A percentile compares a stretch with the other conserved stretches of the same genome.
phyloP scores from a whole-genome alignment of 2,329 filamentous ascomycete species.

The Hymenoscyphus fraxineus region DNA sequence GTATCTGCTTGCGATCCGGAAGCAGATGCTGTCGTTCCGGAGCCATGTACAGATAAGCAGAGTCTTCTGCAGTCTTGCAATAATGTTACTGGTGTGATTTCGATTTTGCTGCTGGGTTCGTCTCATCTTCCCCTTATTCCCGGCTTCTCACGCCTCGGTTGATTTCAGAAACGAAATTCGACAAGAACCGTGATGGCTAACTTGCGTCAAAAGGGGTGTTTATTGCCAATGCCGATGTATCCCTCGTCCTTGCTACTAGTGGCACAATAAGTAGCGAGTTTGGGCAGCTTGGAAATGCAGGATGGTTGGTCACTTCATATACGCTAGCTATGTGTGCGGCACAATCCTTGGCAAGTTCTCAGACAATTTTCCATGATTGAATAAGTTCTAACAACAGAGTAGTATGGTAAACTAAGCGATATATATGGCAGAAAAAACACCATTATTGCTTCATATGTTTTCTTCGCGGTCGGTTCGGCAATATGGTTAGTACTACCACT shows the following conservation, averaged over 20 bases:
- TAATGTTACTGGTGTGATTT: slow-evolving; percentile 22
- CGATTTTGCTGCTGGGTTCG: slow-evolving; percentile 20
- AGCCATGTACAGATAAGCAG: neutral
- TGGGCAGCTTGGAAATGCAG: slow-evolving; percentile 51
- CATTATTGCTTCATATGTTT: slow-evolving; percentile 44
- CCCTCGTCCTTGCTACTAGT: slow-evolving; percentile 64
- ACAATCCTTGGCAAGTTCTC: slow-evolving; percentile 45
- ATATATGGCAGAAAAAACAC: slow-evolving; percentile 55
- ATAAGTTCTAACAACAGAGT: slow-evolving; percentile 28
- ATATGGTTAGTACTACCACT: slow-evolving; percentile 40
- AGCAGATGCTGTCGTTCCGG: neutral
- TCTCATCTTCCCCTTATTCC: neutral
- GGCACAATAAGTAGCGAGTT: slow-evolving; percentile 60
- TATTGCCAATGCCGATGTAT: slow-evolving; percentile 61
- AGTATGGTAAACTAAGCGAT: slow-evolving; percentile 52
- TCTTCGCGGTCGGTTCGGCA: slow-evolving; percentile 44
- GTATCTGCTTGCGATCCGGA: neutral
- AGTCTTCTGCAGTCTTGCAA: neutral
- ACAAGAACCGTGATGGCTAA: neutral
- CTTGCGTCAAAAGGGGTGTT: slow-evolving; percentile 60
- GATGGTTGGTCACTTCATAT: slow-evolving; percentile 54
- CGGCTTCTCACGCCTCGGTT: neutral
- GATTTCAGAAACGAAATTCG: neutral
- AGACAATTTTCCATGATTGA: slow-evolving; percentile 42
- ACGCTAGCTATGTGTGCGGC: slow-evolving; percentile 46